Conservation (phyloP, 2,329 filamentous ascomycete genomes). For the Aspergillus intermedius region DNA sequence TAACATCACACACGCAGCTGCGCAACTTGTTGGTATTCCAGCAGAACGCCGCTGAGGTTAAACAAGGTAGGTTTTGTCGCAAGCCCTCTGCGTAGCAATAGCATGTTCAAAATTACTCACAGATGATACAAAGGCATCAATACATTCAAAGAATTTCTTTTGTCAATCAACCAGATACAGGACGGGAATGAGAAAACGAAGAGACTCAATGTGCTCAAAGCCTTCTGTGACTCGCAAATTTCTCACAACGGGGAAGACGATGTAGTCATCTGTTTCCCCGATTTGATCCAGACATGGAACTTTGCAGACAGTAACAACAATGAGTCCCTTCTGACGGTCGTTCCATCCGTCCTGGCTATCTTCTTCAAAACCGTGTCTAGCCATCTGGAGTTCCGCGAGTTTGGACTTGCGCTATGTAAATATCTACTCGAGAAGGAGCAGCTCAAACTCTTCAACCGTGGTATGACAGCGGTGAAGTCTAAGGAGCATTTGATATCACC, state of each 20-base stretch:
- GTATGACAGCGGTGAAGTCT: constrained; percentile 69
- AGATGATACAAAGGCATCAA: constrained; percentile 29
- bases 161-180: constrained; percentile 31
- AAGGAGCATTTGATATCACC: constrained; percentile 88
- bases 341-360: constrained; percentile 73
- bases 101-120: background rate
- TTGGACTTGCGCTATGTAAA: constrained; percentile 72
- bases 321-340: constrained; percentile 71
- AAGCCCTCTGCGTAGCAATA: background rate
- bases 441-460: constrained; percentile 70
- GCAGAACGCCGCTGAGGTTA: constrained; percentile 55
- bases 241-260: constrained; percentile 43
- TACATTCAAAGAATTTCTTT: constrained; percentile 40
- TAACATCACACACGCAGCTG: constrained; percentile 56
- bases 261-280: constrained; percentile 61
- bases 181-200: constrained; percentile 30
- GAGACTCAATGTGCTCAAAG: constrained; percentile 39
- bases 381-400: constrained; percentile 65
- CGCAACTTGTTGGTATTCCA: constrained; percentile 63
- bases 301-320: constrained; percentile 74
- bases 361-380: constrained; percentile 72
- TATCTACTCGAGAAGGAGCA: constrained; percentile 75
- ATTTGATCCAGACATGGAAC: constrained; percentile 83
- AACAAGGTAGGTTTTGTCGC: constrained; percentile 56
- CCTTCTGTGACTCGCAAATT: constrained; percentile 49